Conservation (phyloP, 345 rosid species). For the Eucalyptus microcorys region DNA sequence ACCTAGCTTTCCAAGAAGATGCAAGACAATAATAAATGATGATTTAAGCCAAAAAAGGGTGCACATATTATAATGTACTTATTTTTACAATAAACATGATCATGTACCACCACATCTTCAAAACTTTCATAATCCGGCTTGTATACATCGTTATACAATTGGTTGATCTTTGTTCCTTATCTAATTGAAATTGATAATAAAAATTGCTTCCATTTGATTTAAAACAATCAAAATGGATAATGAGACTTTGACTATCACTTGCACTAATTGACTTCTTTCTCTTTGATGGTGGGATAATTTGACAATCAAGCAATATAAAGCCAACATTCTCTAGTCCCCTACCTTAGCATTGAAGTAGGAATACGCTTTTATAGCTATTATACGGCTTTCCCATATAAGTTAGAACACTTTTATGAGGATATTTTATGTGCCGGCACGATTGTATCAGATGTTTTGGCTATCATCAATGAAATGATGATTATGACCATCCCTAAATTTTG, state of each 20-base stretch:
- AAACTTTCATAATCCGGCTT: background rate
- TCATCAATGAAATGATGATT: background rate
- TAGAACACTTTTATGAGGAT: background rate
- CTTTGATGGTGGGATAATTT: background rate
- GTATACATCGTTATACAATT: background rate
- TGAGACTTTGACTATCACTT: background rate
- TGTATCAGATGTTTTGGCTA: background rate
- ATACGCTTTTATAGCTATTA: background rate
- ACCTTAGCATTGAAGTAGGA: background rate
- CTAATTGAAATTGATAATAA: background rate
- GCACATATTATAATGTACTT: background rate
- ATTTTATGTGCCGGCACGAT: background rate
- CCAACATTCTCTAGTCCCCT: background rate
- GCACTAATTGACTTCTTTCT: background rate
- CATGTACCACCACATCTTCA: background rate
- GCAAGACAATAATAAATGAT: background rate
- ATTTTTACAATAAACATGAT: background rate
- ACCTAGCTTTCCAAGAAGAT: background rate
- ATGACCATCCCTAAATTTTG: background rate
- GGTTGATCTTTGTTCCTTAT: background rate
- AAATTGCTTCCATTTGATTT: background rate
- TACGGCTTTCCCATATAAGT: background rate
- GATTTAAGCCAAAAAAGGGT: background rate
- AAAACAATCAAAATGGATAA: background rate
- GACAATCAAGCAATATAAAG: background rate